phyloP scores from a whole-genome alignment of 1,284 basidiomycete species.

The Cutaneotrichosporon sp. region DNA sequence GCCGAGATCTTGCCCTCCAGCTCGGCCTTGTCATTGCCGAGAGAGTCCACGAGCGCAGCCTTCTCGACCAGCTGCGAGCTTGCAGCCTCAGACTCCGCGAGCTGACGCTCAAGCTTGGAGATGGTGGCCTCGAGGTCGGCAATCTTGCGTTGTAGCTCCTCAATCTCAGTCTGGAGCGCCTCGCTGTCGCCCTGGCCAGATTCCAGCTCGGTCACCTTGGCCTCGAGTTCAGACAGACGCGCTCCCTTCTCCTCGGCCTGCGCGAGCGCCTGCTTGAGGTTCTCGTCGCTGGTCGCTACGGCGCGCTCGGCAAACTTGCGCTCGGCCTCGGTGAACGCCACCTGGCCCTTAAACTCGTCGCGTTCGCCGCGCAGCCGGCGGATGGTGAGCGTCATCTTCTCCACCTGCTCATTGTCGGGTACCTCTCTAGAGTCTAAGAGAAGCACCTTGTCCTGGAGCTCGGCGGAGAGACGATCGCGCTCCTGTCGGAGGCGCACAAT shows the following conservation, averaged over 20 bases:
- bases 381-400: constrained; percentile 19
- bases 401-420: constrained; percentile 2
- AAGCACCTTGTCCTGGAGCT: constrained; percentile 17
- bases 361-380: constrained; percentile 21
- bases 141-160: background rate
- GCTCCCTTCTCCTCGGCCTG: background rate
- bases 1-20: background rate
- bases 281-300: background rate
- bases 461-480: constrained; percentile 21
- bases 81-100: background rate
- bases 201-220: background rate
- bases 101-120: background rate
- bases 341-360: constrained; percentile 18
- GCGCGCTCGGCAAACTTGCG: constrained; percentile 10
- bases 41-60: background rate
- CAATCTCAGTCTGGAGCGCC: background rate
- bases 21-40: background rate
- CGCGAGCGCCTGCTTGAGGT: background rate
- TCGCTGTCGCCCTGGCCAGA: background rate
- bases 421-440: background rate
- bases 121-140: background rate
- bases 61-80: background rate
- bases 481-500: constrained; percentile 1
- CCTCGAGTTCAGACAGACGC: background rate
- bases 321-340: constrained; percentile 19